phyloP scores from a whole-genome alignment of 1,284 basidiomycete genomes.

The Ganoderma boninense region DNA sequence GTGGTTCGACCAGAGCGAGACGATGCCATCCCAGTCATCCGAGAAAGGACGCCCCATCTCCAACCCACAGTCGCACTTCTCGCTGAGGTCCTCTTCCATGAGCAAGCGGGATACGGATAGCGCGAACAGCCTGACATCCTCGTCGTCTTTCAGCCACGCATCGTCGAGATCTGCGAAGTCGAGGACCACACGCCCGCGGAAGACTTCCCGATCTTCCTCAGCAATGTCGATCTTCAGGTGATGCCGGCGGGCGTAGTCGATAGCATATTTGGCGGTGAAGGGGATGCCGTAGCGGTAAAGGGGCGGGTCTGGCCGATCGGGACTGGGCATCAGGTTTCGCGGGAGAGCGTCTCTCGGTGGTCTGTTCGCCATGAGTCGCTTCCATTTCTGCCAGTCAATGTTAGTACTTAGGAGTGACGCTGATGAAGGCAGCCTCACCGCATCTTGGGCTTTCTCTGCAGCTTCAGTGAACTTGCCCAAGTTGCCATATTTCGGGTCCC shows the following conservation, averaged over 20 bases:
- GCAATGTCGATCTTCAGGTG: background rate
- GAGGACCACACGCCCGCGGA: background rate
- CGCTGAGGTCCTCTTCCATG: background rate
- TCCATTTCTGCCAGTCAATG: background rate
- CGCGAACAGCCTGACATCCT: background rate
- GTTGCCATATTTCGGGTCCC: background rate
- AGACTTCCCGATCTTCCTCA: background rate
- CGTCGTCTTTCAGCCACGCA: background rate
- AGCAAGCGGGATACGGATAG: background rate
- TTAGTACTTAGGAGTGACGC: background rate
- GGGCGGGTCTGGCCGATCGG: background rate
- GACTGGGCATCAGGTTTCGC: background rate
- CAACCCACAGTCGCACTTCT: background rate
- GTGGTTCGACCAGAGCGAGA: slow-evolving; percentile 8
- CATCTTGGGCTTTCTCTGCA: background rate
- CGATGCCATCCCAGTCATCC: background rate
- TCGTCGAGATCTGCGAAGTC: background rate
- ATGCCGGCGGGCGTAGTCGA: background rate
- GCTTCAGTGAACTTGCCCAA: background rate
- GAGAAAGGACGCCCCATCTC: background rate
- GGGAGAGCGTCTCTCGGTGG: background rate
- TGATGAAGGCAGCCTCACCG: background rate
- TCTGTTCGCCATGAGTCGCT: background rate
- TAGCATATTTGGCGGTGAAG: background rate
- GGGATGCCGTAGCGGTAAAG: background rate